Evolutionary conservation across 1,284 basidiomycete species (phyloP), one percentile per base, ranked within the genome.

Genomic region (Sparassis latifolia): DNA sequence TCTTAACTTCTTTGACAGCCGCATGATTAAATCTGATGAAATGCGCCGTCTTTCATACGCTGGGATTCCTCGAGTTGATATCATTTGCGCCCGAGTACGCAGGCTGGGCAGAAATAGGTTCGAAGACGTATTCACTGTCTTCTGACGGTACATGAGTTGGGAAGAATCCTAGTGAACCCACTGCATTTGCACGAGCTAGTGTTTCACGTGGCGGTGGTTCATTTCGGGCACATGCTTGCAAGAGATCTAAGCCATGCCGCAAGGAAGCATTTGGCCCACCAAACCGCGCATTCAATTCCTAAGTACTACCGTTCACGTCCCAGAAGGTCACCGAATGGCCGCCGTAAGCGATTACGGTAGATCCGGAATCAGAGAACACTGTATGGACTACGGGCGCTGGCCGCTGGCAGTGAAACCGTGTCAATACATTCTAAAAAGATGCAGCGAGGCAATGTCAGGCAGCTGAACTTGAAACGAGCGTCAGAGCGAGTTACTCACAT

Each of bases 11-110:
- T 41, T 29, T 32, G 55, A n/a, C 58, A 90, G 87, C 64, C 82
- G 86, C 44, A 87, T 90, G 58, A 87, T 95, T 65, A 78, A 92
- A 57, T 89, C 86, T 2, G 74, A 82, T 28, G 94, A 94, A 66
- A 97, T 97, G 20, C 70, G 89, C 85, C 60, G 90, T 91, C 61
- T 65, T 70, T 2, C 86, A 93, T 62, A 87, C 89, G 83, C 66
- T 90, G 33, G 81, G 92, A 64, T 96, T 96, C 71, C 90, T 90
- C 54, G 95, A 96, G 75, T 76, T 96, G 43, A 89, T 87, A 10
- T 89, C 86, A 0, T 92, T 90, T 61, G 88, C 84, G 4, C 79
- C 93, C 55, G 94, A 90, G 69, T 75, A 94, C 40, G 81, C 79
- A 47, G 78, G 78, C 37, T 76, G 78, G 74, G 53, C 60, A 35